These are phyloP conservation scores for Pseudonitzschia pungens DNA, from an alignment of 108 stramenopile genomes.

Conservation along the genomic window DNA sequence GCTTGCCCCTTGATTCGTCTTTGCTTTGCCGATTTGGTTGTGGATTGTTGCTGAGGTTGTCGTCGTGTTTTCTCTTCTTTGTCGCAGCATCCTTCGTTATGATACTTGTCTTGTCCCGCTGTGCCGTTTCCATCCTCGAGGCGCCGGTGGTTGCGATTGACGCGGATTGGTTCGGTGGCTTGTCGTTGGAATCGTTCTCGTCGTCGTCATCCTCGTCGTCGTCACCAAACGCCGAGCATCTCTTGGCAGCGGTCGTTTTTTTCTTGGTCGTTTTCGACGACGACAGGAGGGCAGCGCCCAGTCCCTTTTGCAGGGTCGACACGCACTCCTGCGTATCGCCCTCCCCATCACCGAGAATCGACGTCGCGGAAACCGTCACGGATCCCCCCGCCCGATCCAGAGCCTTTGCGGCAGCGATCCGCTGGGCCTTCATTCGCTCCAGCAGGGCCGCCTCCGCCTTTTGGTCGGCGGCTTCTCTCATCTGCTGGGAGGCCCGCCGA, in stretches of 20 bases:
- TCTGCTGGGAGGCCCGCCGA: slow-evolving; percentile 46
- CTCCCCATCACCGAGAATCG: slow-evolving; percentile 33
- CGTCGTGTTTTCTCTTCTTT: neutral
- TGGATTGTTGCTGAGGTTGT: slow-evolving; percentile 14
- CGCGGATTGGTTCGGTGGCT: neutral
- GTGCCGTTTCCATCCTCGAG: neutral
- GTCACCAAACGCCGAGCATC: slow-evolving; percentile 19
- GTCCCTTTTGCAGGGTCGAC: slow-evolving; percentile 31
- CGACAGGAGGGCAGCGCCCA: neutral
- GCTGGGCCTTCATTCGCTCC: slow-evolving; percentile 59
- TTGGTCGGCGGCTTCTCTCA: slow-evolving; percentile 58
- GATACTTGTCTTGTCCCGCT: neutral
- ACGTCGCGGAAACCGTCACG: slow-evolving; percentile 52
- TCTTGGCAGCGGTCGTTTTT: slow-evolving; percentile 8
- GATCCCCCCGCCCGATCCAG: slow-evolving; percentile 65
- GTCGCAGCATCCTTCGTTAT: neutral
- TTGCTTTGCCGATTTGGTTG: neutral
- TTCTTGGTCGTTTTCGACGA: slow-evolving; percentile 23
- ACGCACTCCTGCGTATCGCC: slow-evolving; percentile 29
- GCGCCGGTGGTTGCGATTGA: neutral
- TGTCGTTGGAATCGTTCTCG: slow-evolving; percentile 23
- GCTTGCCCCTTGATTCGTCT: neutral
- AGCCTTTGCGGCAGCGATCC: slow-evolving; percentile 79
- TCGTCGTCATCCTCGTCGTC: slow-evolving; percentile 40
- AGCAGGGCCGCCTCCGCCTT: slow-evolving; percentile 39